Evolutionary conservation across 140 eudicot species (phyloP).

Genomic region (Cichorium intybus): DNA sequence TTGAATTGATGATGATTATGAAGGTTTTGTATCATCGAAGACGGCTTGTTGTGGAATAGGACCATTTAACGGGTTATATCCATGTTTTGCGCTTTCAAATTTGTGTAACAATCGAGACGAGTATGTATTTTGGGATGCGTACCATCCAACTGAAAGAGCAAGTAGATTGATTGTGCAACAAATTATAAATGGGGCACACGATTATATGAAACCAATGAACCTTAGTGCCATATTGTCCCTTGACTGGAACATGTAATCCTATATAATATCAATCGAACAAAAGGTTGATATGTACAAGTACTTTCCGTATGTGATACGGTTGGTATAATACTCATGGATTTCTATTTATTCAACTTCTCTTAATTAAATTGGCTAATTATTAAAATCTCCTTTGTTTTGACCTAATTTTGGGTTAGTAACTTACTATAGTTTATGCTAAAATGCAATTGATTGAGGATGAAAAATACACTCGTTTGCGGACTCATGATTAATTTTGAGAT

Average conservation of each 20-base stretch:
- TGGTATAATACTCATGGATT: not conserved
- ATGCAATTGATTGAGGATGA: not conserved
- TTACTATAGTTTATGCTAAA: not conserved
- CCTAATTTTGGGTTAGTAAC: not conserved
- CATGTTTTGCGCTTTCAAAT: slow-evolving; percentile 22
- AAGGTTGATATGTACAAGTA: not conserved
- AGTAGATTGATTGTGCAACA: slow-evolving; percentile 29
- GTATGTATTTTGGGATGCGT: slow-evolving; percentile 47
- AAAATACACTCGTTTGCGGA: not conserved
- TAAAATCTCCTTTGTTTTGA: not conserved
- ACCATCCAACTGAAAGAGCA: slow-evolving; percentile 41
- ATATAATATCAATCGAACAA: not conserved
- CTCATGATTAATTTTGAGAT: not conserved
- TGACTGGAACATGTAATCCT: slow-evolving; percentile 24
- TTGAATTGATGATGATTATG: not conserved
- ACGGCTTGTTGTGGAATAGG: slow-evolving; percentile 42
- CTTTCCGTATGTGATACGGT: slow-evolving; percentile 7
- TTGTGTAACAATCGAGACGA: slow-evolving; percentile 34
- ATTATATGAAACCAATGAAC: slow-evolving; percentile 44
- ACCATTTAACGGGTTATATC: slow-evolving; percentile 24
- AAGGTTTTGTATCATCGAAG: slow-evolving; percentile 36
- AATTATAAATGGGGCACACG: slow-evolving; percentile 26
- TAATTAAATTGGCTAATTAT: not conserved
- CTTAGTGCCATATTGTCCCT: slow-evolving; percentile 32
- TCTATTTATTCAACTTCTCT: not conserved